These are phyloP conservation scores for Lactifluus volemus DNA, from an alignment of 768 basidiomycete species.

Conservation along the genomic window DNA sequence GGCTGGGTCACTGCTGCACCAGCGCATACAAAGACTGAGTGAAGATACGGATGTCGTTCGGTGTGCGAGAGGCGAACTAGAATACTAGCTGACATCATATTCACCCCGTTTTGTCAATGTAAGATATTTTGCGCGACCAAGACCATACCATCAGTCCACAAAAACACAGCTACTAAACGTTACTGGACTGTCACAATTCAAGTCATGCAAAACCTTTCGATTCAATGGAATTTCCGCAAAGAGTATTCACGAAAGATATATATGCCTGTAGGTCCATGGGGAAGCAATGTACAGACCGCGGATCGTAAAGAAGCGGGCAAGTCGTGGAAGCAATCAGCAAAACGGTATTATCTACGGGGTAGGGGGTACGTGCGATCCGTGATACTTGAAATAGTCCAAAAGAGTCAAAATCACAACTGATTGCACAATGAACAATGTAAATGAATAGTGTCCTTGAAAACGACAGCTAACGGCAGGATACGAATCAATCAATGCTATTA, in stretches of 20 bases:
- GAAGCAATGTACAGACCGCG: background rate
- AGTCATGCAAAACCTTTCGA: background rate
- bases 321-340: slow-evolving; percentile 5
- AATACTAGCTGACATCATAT: background rate
- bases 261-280: slow-evolving; percentile 7
- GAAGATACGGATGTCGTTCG: background rate
- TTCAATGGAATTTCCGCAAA: slow-evolving; percentile 2
- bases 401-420: slow-evolving; percentile 39
- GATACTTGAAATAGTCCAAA: background rate
- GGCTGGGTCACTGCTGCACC: slow-evolving; percentile 10
- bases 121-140: background rate
- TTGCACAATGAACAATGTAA: slow-evolving; percentile 61
- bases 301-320: background rate
- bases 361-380: background rate
- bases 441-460: slow-evolving; percentile 52
- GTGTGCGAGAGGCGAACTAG: background rate
- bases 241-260: slow-evolving; percentile 1
- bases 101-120: background rate
- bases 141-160: too few species aligned
- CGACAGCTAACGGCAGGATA: slow-evolving; percentile 36
- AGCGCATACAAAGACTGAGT: slow-evolving; percentile 8
- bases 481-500: background rate
- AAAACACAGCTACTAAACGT: too few species aligned
- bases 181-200: too few species aligned
- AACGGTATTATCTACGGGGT: background rate